Evolutionary conservation across 176 grass and related monocot genomes (phyloP), one percentile per base, ranked within the genome.

Genomic region (Raddia guianensis): DNA sequence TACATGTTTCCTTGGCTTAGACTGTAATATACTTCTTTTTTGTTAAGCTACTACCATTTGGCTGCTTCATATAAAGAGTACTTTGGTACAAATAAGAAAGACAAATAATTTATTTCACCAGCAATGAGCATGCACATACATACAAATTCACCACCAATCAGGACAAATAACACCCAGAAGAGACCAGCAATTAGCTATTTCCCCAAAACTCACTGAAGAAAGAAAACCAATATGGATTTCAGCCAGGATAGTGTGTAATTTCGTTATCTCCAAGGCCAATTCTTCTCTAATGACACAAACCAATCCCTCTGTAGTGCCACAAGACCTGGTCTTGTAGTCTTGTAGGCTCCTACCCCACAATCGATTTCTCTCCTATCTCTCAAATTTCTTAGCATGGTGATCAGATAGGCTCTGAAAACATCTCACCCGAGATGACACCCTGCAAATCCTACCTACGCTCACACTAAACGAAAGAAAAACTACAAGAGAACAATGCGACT

Each of bases 381-480:
- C 16, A 40, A 81, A 72, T 12, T 51, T 19, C 3, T 74, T 67
- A 11, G 13, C 35, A 13, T 37, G 10, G 14, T 67, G 19, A 66
- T 46, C 11, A 8, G 9, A 68, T 45, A 84, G 34, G 20, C 55
- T 10, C 6, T 53, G 34, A 60, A 27, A 44, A 68, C 45, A 77
- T 72, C 15, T 59, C 54, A 48, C 0, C 8, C 42, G 49, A 4
- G 60, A 40, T 20, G 69, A 16, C 2, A 78, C 27, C 60, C 4
- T 21, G 49, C 47, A 68, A 62, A 15, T 40, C n/a, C 35, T 43
- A 2, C 49, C 8, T 51, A 16, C 0, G 11, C 27, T 37, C 68
- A 49, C 52, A 59, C 9, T 9, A 68, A 68, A 56, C 18, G 16
- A 45, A 76, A 49, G 33, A 10, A 52, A 85, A 73, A 67, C 20